phyloP scores from a whole-genome alignment of 2,329 filamentous ascomycete species.

The Tetracladium maxilliforme region DNA sequence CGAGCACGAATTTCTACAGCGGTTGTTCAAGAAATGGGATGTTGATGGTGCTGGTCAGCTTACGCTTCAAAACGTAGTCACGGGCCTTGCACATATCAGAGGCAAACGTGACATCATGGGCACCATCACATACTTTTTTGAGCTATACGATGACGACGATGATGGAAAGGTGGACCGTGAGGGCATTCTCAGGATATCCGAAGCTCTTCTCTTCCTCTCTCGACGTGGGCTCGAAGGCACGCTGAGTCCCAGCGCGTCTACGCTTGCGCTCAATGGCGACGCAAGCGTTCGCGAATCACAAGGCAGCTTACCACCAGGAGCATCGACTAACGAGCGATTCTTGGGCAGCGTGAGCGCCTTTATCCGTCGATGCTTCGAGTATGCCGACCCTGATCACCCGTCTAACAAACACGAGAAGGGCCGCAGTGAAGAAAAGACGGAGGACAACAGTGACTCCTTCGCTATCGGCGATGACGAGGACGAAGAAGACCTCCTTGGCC shows the following conservation, averaged over 20 bases:
- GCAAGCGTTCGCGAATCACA: constrained; percentile 12
- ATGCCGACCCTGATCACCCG: constrained; percentile 82
- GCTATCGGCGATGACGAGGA: constrained; percentile 63
- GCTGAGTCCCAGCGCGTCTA: constrained; percentile 49
- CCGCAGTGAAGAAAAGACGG: constrained; percentile 13
- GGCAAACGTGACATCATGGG: constrained; percentile 94
- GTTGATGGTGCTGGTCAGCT: constrained; percentile 61
- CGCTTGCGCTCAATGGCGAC: constrained; percentile 27
- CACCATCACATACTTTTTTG: constrained; percentile 94
- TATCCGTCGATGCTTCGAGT: constrained; percentile 92
- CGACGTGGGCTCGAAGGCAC: constrained; percentile 71
- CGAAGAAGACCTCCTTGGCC: constrained; percentile 43
- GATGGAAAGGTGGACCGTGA: constrained; percentile 90
- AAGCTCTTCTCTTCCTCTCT: constrained; percentile 84
- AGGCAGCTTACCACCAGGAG: constrained; percentile 25
- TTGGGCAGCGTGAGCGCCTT: constrained; percentile 89
- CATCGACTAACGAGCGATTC: constrained; percentile 71
- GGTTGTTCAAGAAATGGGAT: constrained; percentile 83
- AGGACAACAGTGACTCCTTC: constrained; percentile 42
- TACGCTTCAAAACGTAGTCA: constrained; percentile 82
- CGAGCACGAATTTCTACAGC: constrained; percentile 86
- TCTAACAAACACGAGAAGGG: constrained; percentile 32
- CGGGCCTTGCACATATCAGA: constrained; percentile 80
- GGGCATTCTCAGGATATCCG: constrained; percentile 87
- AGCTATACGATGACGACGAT: constrained; percentile 85